These are phyloP conservation scores for Opeltia flavorubescens DNA, from an alignment of 495 filamentous ascomycete genomes.

Conservation along the genomic window DNA sequence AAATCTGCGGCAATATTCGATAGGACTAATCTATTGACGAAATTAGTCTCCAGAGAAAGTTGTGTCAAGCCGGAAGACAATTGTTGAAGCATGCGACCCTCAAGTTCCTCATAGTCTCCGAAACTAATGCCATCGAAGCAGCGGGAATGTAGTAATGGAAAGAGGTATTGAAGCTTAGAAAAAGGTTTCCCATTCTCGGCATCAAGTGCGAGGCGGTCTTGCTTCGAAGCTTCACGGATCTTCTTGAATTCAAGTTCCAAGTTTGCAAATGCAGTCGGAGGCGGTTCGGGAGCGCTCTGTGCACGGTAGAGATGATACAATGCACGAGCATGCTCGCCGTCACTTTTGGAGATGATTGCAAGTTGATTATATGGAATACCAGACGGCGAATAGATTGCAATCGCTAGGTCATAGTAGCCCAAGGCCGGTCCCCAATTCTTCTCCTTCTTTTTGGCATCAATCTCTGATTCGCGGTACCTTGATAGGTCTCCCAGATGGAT, in stretches of 20 bases:
- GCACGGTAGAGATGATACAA: constrained; percentile 85
- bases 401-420: constrained; percentile 74
- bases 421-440: constrained; percentile 68
- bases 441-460: constrained; percentile 45
- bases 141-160: constrained; percentile 51
- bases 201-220: constrained; percentile 26
- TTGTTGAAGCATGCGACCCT: constrained; percentile 71
- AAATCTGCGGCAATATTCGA: constrained; percentile 77
- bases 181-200: neutral
- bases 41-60: constrained; percentile 41
- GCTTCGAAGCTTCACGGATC: constrained; percentile 44
- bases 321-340: constrained; percentile 62
- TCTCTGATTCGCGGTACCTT: constrained; percentile 69
- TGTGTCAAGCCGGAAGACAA: constrained; percentile 61
- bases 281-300: constrained; percentile 54
- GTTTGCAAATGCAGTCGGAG: constrained; percentile 57
- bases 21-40: constrained; percentile 64
- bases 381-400: constrained; percentile 59
- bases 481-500: constrained; percentile 83
- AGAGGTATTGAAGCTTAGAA: neutral
- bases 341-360: constrained; percentile 66
- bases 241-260: constrained; percentile 72
- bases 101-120: constrained; percentile 64
- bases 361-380: constrained; percentile 79
- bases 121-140: constrained; percentile 64